phyloP scores from a whole-genome alignment of 768 basidiomycete species.

The Cystobasidium tubakii region DNA sequence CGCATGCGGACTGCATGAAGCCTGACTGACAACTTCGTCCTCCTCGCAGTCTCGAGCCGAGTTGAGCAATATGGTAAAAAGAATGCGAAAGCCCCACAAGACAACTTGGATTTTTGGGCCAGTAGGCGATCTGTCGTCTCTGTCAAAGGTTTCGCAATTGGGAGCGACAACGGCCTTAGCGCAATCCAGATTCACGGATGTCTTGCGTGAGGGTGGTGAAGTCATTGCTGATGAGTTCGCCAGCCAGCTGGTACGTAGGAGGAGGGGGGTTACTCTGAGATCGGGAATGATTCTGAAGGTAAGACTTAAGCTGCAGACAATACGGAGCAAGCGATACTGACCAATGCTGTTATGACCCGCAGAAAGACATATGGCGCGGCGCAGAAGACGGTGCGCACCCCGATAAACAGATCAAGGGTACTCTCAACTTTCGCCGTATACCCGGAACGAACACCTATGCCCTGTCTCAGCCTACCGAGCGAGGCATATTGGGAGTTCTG shows the following conservation, averaged over 20 bases:
- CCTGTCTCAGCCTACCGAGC: conserved; percentile 82
- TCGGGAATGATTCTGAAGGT: conserved; percentile 65
- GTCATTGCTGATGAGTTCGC: conserved; percentile 93
- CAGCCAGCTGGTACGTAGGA: conserved; percentile 85
- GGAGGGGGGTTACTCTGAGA: conserved; percentile 86
- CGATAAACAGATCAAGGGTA: conserved; percentile 66
- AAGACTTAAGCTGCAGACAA: conserved; percentile 49
- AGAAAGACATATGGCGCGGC: conserved; percentile 25
- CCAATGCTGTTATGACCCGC: neutral
- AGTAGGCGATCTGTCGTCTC: conserved; percentile 71
- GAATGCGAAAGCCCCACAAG: conserved; percentile 56
- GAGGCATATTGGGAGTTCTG: conserved; percentile 77
- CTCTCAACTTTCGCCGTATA: conserved; percentile 85
- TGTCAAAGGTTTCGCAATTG: conserved; percentile 62
- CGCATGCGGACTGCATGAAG: neutral
- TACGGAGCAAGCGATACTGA: conserved; percentile 13
- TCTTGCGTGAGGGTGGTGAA: conserved; percentile 70
- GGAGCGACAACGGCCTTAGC: conserved; percentile 56
- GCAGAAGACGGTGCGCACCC: conserved; percentile 3
- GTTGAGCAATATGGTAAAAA: conserved; percentile 60
- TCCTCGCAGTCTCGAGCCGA: conserved; percentile 73
- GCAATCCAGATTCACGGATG: conserved; percentile 50
- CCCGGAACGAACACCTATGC: conserved; percentile 77
- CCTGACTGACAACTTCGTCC: conserved; percentile 55
- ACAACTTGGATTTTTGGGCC: conserved; percentile 85